Evolutionary conservation across 495 filamentous ascomycete genomes (phyloP).

Genomic region (Bacidia rubella): DNA sequence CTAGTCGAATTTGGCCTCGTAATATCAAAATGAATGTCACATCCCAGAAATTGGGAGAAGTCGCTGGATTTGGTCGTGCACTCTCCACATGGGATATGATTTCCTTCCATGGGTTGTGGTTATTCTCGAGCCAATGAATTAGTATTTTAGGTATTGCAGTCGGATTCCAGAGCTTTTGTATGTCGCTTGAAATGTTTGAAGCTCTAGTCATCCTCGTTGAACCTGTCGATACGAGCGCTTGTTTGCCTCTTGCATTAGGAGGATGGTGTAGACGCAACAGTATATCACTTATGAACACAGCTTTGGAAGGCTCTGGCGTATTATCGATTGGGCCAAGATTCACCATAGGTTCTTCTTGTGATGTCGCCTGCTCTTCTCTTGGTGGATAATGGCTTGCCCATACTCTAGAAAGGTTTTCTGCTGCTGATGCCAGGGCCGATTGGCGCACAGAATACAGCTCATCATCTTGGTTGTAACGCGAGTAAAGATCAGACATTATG

Average conservation of each 20-base stretch:
- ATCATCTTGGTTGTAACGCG: conserved; percentile 29
- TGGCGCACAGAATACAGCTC: not conserved
- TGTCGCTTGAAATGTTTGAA: not conserved
- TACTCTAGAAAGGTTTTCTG: not conserved
- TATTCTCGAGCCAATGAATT: conserved; percentile 61
- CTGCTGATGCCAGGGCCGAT: not conserved
- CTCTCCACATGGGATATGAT: conserved; percentile 47
- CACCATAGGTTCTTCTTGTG: conserved; percentile 21
- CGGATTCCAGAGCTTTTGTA: conserved; percentile 12
- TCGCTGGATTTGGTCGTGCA: conserved; percentile 54
- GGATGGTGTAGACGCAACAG: conserved; percentile 66
- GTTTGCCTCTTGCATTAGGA: conserved; percentile 22
- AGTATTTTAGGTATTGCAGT: conserved; percentile 57
- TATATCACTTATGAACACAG: conserved; percentile 56
- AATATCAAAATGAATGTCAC: conserved; percentile 51
- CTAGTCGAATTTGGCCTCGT: conserved; percentile 54
- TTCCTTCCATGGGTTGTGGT: conserved; percentile 47
- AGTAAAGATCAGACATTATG: conserved; percentile 23
- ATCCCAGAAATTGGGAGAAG: conserved; percentile 68
- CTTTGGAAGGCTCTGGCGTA: conserved; percentile 49
- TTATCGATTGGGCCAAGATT: conserved; percentile 49
- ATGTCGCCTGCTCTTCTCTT: not conserved
- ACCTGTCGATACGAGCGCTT: conserved; percentile 15
- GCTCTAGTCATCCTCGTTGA: not conserved
- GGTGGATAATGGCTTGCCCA: not conserved